Evolutionary conservation across 176 grass and related monocot species (phyloP).

Genomic region (Bothriochloa decipiens): DNA sequence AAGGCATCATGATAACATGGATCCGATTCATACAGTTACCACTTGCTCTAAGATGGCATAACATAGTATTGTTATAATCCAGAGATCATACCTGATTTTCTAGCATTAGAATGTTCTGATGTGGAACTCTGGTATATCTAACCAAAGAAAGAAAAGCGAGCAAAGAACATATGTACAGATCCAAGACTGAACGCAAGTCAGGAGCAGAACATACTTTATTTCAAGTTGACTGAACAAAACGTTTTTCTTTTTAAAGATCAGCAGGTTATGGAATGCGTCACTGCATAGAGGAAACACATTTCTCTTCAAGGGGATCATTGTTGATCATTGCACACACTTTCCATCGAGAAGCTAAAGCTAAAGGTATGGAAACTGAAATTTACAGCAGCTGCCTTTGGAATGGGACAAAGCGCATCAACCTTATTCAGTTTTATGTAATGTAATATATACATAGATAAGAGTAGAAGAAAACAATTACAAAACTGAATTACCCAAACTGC

Average conservation of each 20-base stretch:
- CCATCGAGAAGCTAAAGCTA: background rate
- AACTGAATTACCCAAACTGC: too few relatives aligned
- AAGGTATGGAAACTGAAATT: background rate
- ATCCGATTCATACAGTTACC: constrained; percentile 13
- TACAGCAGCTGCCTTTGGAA: background rate
- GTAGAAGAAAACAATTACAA: too few relatives aligned
- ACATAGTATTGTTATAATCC: background rate
- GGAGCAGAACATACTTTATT: background rate
- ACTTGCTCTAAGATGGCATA: background rate
- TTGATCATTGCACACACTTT: constrained; percentile 13
- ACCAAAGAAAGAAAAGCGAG: background rate
- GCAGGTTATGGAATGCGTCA: background rate
- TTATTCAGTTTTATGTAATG: background rate
- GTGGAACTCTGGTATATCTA: background rate
- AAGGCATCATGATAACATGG: constrained; percentile 21
- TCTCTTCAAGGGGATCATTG: background rate
- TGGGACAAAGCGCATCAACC: background rate
- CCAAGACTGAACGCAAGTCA: background rate
- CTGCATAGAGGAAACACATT: background rate
- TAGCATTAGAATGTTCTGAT: constrained; percentile 1
- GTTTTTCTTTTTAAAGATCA: background rate
- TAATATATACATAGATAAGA: too few relatives aligned
- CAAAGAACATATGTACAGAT: constrained; percentile 12
- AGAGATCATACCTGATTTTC: background rate
- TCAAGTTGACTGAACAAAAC: background rate